Percentiles rank a stretch among this genome's conserved stretches.
Conservation (phyloP, 352 stramenopile genomes). For the Stramenopiles sp. region DNA sequence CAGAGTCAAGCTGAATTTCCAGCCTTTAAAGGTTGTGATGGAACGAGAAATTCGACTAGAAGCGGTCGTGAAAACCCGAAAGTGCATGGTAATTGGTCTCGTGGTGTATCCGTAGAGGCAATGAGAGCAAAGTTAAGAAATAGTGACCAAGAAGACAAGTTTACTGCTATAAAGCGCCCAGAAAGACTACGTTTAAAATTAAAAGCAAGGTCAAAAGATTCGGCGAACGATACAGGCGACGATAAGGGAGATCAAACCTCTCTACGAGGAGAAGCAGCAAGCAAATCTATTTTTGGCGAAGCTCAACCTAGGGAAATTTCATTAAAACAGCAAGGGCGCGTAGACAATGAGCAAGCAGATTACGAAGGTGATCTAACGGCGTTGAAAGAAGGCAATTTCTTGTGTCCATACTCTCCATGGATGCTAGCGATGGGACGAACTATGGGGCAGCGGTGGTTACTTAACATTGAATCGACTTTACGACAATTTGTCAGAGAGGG, state of each 20-base stretch:
- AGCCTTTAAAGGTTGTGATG: background rate
- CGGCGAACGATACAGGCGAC: background rate
- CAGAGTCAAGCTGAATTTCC: background rate
- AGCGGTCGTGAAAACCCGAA: background rate
- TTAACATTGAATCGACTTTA: background rate
- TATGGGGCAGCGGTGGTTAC: background rate
- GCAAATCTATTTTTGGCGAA: background rate
- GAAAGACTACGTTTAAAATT: background rate
- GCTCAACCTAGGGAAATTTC: background rate
- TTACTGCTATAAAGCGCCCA: background rate
- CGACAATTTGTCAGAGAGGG: background rate
- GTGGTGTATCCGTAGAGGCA: background rate
- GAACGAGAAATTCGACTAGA: background rate
- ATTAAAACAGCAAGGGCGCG: background rate
- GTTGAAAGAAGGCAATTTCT: background rate
- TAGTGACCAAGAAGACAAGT: background rate
- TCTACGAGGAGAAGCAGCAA: too few species aligned
- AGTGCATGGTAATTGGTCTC: background rate
- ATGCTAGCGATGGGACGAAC: background rate
- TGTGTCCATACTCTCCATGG: background rate
- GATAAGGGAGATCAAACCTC: too few species aligned
- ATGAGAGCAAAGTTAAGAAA: background rate
- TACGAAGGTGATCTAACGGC: background rate
- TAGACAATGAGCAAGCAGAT: background rate
- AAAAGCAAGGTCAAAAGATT: background rate